These are phyloP conservation scores for Phytophthora podocarpi DNA, from an alignment of 352 stramenopile genomes.

Conservation along the genomic window DNA sequence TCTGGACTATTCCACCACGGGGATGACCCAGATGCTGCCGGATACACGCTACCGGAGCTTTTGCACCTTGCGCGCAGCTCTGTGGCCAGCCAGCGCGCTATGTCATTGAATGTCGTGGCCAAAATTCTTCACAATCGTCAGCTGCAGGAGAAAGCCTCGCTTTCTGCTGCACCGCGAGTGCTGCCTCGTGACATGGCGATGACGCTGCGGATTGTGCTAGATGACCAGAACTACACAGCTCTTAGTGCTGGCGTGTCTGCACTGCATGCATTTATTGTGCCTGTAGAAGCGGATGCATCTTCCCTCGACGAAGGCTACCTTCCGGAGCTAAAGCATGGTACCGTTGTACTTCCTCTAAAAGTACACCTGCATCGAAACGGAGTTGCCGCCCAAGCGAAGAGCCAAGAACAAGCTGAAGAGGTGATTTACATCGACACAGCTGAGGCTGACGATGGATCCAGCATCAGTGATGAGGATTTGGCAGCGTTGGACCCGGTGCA, in stretches of 20 bases:
- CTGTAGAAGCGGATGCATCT: slow-evolving; percentile 10
- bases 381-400: not conserved
- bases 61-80: slow-evolving; percentile 74
- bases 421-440: slow-evolving; percentile 62
- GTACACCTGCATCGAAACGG: slow-evolving; percentile 52
- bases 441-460: slow-evolving; percentile 40
- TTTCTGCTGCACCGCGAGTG: slow-evolving; percentile 32
- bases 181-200: slow-evolving; percentile 53
- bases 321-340: slow-evolving; percentile 37
- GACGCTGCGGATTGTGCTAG: slow-evolving; percentile 56
- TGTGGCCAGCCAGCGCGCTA: slow-evolving; percentile 69
- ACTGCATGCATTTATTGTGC: slow-evolving; percentile 63
- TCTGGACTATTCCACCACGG: slow-evolving; percentile 85
- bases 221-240: slow-evolving; percentile 73
- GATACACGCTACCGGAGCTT: slow-evolving; percentile 79
- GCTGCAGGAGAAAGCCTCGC: slow-evolving; percentile 18
- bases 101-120: slow-evolving; percentile 64
- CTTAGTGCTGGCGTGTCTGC: slow-evolving; percentile 50
- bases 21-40: slow-evolving; percentile 67
- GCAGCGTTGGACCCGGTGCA: slow-evolving; percentile 60
- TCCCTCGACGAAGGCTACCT: not conserved
- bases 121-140: slow-evolving; percentile 64
- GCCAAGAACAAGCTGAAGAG: slow-evolving; percentile 18
- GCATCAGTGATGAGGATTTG: slow-evolving; percentile 58
- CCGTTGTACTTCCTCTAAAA: slow-evolving; percentile 30